Percentiles rank a stretch among this genome's conserved stretches.
These are phyloP conservation scores for Umbellularia californica DNA, from an alignment of 164 flowering plant species.

Conservation along the genomic window DNA sequence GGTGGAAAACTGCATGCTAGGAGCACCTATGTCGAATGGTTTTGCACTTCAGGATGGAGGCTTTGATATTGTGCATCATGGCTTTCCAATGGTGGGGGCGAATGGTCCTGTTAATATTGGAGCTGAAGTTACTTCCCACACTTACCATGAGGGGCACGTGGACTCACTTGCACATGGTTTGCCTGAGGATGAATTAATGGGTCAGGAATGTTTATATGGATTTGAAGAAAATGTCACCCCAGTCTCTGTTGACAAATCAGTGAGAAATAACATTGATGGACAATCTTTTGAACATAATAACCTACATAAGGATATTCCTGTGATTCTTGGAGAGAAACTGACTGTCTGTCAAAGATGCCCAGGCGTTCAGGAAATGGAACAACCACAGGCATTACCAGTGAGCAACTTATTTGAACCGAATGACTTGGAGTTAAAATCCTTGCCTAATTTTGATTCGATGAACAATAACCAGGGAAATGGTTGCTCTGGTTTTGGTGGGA, in stretches of 20 bases:
- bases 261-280: constrained; percentile 6
- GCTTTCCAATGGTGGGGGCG: constrained; percentile 32
- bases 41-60: constrained; percentile 43
- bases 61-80: constrained; percentile 34
- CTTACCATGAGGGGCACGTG: constrained; percentile 19
- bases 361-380: constrained; percentile 26
- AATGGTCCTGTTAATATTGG: constrained; percentile 8
- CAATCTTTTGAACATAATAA: constrained; percentile 23
- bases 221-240: constrained; percentile 21
- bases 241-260: constrained; percentile 15
- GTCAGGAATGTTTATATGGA: constrained; percentile 19
- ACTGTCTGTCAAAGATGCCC: constrained; percentile 17
- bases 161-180: constrained; percentile 13
- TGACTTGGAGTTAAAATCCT: constrained; percentile 21
- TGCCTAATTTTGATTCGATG: constrained; percentile 23
- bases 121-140: constrained; percentile 5
- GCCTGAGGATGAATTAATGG: constrained; percentile 19
- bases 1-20: constrained; percentile 26
- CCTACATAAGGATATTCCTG: constrained; percentile 26
- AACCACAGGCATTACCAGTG: constrained; percentile 25
- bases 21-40: constrained; percentile 32
- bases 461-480: constrained; percentile 16
- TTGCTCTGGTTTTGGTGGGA: constrained; percentile 35
- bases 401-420: constrained; percentile 28
- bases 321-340: constrained; percentile 27